Evolutionary conservation across 2,329 filamentous ascomycete genomes (phyloP).

Genomic region (Colletotrichum melonis): DNA sequence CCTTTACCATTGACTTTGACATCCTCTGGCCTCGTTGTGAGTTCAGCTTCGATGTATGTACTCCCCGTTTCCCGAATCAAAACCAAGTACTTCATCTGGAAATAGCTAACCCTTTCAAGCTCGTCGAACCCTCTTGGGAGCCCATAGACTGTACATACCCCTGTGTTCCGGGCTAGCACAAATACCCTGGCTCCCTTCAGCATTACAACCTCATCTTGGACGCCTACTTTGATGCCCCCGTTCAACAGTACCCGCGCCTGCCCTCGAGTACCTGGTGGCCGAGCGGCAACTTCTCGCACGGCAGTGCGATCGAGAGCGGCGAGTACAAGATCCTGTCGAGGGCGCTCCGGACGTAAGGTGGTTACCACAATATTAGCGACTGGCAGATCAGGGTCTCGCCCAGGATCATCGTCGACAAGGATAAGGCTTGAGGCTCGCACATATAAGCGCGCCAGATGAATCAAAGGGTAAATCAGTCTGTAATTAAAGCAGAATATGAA

Average conservation of each 20-base stretch:
- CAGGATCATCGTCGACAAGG: neutral
- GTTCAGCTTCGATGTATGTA: constrained; percentile 41
- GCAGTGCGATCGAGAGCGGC: constrained; percentile 26
- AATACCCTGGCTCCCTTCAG: constrained; percentile 42
- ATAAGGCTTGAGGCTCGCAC: too few relatives aligned
- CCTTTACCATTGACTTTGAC: constrained; percentile 22
- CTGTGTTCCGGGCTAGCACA: constrained; percentile 58
- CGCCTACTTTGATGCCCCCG: too few relatives aligned
- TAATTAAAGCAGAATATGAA: too few relatives aligned
- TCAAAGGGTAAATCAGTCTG: too few relatives aligned
- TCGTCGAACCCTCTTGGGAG: too few relatives aligned
- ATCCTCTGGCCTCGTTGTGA: constrained; percentile 55
- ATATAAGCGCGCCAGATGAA: too few relatives aligned
- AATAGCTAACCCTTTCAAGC: too few relatives aligned
- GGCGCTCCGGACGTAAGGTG: constrained; percentile 62
- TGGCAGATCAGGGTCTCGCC: constrained; percentile 58
- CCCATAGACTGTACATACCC: constrained; percentile 38
- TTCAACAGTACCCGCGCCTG: too few relatives aligned
- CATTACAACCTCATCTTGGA: too few relatives aligned
- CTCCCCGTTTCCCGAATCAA: too few relatives aligned
- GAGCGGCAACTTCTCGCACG: neutral
- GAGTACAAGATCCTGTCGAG: constrained; percentile 46
- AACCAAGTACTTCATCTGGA: too few relatives aligned
- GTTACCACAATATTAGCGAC: constrained; percentile 53
- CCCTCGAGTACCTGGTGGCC: neutral